Conservation (phyloP, 495 filamentous ascomycete species). For the Trichoderma parareesei region DNA sequence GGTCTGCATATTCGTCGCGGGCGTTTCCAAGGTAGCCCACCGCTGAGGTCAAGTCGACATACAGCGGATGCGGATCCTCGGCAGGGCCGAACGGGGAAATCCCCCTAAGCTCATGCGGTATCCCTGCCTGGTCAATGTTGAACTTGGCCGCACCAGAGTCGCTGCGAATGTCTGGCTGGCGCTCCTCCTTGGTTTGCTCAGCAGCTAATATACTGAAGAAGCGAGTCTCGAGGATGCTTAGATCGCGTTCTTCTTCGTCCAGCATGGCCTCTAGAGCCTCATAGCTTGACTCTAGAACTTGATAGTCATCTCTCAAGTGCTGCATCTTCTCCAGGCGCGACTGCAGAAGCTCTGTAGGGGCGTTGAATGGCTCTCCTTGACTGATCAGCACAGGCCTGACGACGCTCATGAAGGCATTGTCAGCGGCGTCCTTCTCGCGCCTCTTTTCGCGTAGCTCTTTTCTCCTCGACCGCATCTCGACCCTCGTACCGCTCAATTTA, state of each 20-base stretch:
- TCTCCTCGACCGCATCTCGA: conserved; percentile 17
- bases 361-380: conserved; percentile 7
- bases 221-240: conserved; percentile 18
- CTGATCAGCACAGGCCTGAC: conserved; percentile 19
- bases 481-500: conserved; percentile 13
- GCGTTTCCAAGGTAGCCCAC: conserved; percentile 22
- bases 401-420: conserved; percentile 24
- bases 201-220: conserved; percentile 15
- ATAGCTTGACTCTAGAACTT: conserved; percentile 18
- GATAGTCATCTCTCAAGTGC: conserved; percentile 19
- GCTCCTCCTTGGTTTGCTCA: background rate
- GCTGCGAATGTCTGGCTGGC: background rate
- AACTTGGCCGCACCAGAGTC: conserved; percentile 3
- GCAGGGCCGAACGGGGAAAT: conserved; percentile 19
- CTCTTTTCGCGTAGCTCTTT: conserved; percentile 17
- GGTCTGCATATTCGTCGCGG: conserved; percentile 22
- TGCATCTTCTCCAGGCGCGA: conserved; percentile 21
- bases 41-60: conserved; percentile 20
- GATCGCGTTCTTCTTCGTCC: conserved; percentile 16
- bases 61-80: conserved; percentile 27
- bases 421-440: conserved; percentile 16
- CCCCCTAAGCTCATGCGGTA: conserved; percentile 23
- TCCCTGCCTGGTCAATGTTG: conserved; percentile 13
- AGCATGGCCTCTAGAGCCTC: conserved; percentile 20
- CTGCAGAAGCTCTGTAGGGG: conserved; percentile 11